These are phyloP conservation scores for Arachis monticola DNA, from an alignment of 331 rosid genomes.

Conservation along the genomic window DNA sequence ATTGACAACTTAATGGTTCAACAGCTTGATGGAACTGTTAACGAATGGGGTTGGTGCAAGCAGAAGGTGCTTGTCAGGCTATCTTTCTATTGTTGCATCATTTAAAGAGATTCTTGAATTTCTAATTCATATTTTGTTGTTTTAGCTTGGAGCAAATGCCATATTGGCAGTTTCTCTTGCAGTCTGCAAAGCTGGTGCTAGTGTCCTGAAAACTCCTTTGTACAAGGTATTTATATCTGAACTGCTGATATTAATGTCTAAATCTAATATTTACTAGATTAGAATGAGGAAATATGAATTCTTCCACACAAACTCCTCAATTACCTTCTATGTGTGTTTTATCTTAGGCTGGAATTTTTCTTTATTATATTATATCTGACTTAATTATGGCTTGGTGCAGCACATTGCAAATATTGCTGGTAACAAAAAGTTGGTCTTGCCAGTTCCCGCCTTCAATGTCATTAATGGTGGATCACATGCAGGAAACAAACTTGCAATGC, in stretches of 20 bases:
- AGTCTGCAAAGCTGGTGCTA: constrained; percentile 92
- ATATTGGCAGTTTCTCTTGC: constrained; percentile 96
- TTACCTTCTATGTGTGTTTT: background rate
- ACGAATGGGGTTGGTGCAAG: constrained; percentile 99
- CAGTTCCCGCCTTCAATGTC: constrained; percentile 99
- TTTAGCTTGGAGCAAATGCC: constrained; percentile 97
- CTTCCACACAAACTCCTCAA: background rate
- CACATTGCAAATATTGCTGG: constrained; percentile 96
- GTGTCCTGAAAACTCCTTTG: constrained; percentile 76
- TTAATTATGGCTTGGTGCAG: constrained; percentile 54
- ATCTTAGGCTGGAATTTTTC: background rate
- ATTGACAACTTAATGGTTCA: constrained; percentile 96
- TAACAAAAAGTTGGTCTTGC: constrained; percentile 81
- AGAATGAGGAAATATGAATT: background rate
- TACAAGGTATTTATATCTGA: constrained; percentile 63
- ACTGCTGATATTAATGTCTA: background rate
- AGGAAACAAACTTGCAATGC: constrained; percentile 99
- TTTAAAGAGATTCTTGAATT: background rate
- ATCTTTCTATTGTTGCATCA: background rate
- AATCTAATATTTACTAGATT: background rate
- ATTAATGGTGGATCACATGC: constrained; percentile 99
- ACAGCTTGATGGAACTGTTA: constrained; percentile 92
- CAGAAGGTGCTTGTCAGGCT: constrained; percentile 66
- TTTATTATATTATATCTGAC: constrained; percentile 8
- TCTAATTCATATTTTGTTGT: constrained; percentile 23